Evolutionary conservation across 2,329 filamentous ascomycete genomes (phyloP).

Genomic region (Penicillium sclerotiorum): DNA sequence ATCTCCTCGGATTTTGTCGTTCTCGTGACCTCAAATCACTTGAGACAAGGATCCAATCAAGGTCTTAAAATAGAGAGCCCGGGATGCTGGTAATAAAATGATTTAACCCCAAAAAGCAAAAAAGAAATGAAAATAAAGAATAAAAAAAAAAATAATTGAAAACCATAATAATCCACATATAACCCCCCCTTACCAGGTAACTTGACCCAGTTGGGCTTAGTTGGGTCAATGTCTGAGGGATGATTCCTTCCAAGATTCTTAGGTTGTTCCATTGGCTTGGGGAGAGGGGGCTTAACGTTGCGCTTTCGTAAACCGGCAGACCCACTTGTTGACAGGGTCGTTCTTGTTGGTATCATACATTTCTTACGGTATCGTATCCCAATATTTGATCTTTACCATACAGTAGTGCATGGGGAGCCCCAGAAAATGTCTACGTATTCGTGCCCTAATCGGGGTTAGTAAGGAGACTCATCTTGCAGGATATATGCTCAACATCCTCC

Average conservation of each 20-base stretch:
- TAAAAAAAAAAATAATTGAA: background rate
- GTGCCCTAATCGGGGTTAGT: constrained; percentile 9
- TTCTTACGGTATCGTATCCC: background rate
- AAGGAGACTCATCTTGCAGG: constrained; percentile 9
- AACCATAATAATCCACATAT: background rate
- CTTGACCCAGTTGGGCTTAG: constrained; percentile 4
- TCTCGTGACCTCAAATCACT: background rate
- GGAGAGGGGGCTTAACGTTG: constrained; percentile 21
- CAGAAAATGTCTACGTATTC: constrained; percentile 15
- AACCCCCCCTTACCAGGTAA: background rate
- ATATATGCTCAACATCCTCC: background rate
- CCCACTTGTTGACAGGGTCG: constrained; percentile 24
- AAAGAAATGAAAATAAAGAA: background rate
- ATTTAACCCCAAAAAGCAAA: background rate
- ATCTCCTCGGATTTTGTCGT: background rate
- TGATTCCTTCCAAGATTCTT: constrained; percentile 28
- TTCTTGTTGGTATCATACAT: constrained; percentile 14
- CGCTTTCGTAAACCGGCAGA: constrained; percentile 14
- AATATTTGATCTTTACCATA: no score
- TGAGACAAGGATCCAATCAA: background rate
- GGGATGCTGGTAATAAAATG: background rate
- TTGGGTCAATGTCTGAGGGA: constrained; percentile 16
- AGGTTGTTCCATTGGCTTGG: constrained; percentile 29
- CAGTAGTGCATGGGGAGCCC: background rate
- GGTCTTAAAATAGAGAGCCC: constrained; percentile 4